phyloP scores from a whole-genome alignment of 2,329 filamentous ascomycete species.

The Myriosclerotinia duriaeana region DNA sequence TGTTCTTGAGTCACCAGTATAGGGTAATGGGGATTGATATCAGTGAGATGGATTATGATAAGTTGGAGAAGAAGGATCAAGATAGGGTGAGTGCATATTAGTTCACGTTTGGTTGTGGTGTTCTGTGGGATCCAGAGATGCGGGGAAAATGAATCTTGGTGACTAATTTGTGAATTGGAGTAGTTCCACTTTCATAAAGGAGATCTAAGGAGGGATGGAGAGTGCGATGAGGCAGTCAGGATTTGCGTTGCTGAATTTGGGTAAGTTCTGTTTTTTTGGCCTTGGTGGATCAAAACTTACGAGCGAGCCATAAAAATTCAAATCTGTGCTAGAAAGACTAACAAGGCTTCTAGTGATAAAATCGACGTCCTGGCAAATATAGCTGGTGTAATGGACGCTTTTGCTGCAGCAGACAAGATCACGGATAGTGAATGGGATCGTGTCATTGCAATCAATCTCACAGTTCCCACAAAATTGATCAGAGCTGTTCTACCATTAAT shows the following conservation, averaged over 20 bases:
- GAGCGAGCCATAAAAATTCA: not conserved
- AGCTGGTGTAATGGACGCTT: constrained; percentile 48
- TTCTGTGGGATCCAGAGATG: not conserved
- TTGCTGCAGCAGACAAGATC: constrained; percentile 44
- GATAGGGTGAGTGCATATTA: constrained; percentile 16
- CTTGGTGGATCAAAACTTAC: not conserved
- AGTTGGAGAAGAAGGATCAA: constrained; percentile 28
- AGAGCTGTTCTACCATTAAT: constrained; percentile 46
- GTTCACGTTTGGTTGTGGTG: not conserved
- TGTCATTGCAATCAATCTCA: constrained; percentile 46
- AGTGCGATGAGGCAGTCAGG: constrained; percentile 41
- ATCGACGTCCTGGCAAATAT: constrained; percentile 49
- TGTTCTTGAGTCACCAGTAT: constrained; percentile 40
- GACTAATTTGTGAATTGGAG: not conserved
- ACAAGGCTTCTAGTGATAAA: constrained; percentile 27
- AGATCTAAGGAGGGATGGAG: constrained; percentile 39
- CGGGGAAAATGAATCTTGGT: not conserved
- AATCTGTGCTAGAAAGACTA: not conserved
- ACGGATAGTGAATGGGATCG: constrained; percentile 45
- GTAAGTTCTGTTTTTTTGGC: constrained; percentile 23
- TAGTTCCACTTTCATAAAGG: constrained; percentile 42
- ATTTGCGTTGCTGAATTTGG: constrained; percentile 39
- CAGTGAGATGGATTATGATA: constrained; percentile 39
- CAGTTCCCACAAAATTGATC: constrained; percentile 48
- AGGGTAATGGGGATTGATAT: constrained; percentile 41